Conservation (phyloP, 176 grass and related monocot genomes). For the Zizania latifolia region DNA sequence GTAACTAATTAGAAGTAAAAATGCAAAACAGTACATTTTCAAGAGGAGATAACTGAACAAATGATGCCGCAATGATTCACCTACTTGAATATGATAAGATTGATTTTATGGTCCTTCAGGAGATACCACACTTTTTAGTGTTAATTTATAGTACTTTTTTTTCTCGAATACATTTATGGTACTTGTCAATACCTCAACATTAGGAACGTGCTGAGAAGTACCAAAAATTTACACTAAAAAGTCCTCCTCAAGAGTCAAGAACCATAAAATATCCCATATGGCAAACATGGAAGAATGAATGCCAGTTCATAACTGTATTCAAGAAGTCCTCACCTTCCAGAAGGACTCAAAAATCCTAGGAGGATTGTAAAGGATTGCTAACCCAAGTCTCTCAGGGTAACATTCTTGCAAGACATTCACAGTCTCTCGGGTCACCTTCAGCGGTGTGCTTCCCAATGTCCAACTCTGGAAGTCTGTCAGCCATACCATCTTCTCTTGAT, state of each 20-base stretch:
- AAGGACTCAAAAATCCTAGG: slow-evolving; percentile 83
- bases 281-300: neutral
- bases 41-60: no score
- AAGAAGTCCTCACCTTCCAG: slow-evolving; percentile 53
- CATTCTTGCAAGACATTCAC: slow-evolving; percentile 66
- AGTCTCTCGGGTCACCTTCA: slow-evolving; percentile 65
- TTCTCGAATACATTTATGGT: no score
- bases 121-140: neutral
- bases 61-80: no score
- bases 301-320: neutral
- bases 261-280: neutral
- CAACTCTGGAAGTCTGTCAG: slow-evolving; percentile 70
- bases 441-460: slow-evolving; percentile 56
- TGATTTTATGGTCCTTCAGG: neutral
- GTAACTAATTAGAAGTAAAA: no score
- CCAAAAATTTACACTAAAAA: neutral
- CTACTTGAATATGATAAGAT: no score
- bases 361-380: slow-evolving; percentile 78
- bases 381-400: slow-evolving; percentile 73
- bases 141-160: neutral
- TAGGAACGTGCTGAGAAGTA: no score
- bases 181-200: neutral
- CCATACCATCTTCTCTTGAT: slow-evolving; percentile 85
- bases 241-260: neutral
- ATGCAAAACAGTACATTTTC: no score